phyloP scores from a whole-genome alignment of 345 rosid genomes.

The Pistacia integerrima region DNA sequence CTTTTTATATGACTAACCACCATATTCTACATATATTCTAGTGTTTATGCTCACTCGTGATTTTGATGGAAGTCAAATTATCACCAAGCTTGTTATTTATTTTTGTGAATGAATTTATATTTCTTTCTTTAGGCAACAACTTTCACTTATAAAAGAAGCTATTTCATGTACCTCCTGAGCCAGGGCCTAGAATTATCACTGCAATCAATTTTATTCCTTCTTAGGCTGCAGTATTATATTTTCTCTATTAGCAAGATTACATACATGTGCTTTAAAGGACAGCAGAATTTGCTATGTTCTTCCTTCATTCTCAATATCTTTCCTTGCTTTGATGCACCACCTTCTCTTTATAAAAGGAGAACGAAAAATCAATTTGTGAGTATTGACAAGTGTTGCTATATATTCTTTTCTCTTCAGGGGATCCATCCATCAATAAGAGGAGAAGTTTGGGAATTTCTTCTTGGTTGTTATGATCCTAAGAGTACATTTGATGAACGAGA shows the following conservation, averaged over 20 bases:
- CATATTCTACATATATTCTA: not conserved
- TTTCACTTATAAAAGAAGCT: not conserved
- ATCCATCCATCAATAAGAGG: constrained; percentile 98
- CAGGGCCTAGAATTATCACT: not conserved
- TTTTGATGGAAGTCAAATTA: not conserved
- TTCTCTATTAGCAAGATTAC: not conserved
- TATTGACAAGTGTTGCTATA: constrained; percentile 1
- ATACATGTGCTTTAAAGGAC: not conserved
- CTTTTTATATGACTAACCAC: not conserved
- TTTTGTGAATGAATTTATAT: not conserved
- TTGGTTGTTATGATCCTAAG: constrained; percentile 88
- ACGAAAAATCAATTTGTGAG: not conserved
- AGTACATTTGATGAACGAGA: constrained; percentile 94
- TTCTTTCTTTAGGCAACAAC: too few relatives aligned
- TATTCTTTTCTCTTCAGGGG: constrained; percentile 47
- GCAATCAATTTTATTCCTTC: not conserved
- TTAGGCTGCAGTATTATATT: not conserved
- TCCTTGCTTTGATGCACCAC: not conserved
- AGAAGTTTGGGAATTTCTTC: constrained; percentile 99
- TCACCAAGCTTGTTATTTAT: not conserved
- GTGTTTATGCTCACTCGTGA: not conserved
- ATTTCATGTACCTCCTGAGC: not conserved
- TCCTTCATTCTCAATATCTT: not conserved
- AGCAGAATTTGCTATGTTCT: not conserved
- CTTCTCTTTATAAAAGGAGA: not conserved